Evolutionary conservation across 2,329 filamentous ascomycete genomes (phyloP).

Genomic region (Rhexocercosporidium sp.): DNA sequence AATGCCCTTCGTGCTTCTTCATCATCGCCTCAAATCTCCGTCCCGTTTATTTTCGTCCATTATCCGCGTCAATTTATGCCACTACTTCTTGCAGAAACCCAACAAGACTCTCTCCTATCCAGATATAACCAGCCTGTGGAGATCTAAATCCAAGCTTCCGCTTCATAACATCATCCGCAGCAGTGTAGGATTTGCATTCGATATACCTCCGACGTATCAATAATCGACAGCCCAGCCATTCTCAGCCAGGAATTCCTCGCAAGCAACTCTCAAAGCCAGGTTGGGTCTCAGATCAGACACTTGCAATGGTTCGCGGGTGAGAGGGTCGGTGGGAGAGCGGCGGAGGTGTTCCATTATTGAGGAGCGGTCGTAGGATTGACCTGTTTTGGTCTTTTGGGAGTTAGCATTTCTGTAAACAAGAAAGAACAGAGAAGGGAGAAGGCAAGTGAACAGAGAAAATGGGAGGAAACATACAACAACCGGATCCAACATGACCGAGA

Average conservation of each 20-base stretch:
- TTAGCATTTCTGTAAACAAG: slow-evolving; percentile 9
- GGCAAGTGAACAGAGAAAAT: neutral
- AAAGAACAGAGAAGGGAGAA: neutral
- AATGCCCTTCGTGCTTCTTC: neutral
- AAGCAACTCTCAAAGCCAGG: slow-evolving; percentile 78
- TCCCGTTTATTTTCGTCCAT: neutral
- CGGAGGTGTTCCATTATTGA: slow-evolving; percentile 87
- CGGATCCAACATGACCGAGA: slow-evolving; percentile 76
- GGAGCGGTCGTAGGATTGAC: slow-evolving; percentile 87
- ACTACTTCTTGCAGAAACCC: too few relatives aligned
- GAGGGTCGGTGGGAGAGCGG: slow-evolving; percentile 75
- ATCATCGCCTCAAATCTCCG: neutral
- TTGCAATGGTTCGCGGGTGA: slow-evolving; percentile 77
- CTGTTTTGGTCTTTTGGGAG: slow-evolving; percentile 72
- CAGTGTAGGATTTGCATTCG: neutral
- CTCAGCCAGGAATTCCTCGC: slow-evolving; percentile 80
- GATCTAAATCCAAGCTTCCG: neutral
- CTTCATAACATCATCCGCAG: neutral
- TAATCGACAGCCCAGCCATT: slow-evolving; percentile 96
- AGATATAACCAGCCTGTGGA: neutral
- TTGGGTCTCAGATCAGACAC: slow-evolving; percentile 79
- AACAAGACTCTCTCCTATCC: neutral
- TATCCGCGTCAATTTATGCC: too few relatives aligned
- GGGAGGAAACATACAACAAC: slow-evolving; percentile 44
- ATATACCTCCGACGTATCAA: slow-evolving; percentile 49